These are phyloP conservation scores for Ascochyta koolunga DNA, from an alignment of 2,329 filamentous ascomycete genomes.

Conservation along the genomic window DNA sequence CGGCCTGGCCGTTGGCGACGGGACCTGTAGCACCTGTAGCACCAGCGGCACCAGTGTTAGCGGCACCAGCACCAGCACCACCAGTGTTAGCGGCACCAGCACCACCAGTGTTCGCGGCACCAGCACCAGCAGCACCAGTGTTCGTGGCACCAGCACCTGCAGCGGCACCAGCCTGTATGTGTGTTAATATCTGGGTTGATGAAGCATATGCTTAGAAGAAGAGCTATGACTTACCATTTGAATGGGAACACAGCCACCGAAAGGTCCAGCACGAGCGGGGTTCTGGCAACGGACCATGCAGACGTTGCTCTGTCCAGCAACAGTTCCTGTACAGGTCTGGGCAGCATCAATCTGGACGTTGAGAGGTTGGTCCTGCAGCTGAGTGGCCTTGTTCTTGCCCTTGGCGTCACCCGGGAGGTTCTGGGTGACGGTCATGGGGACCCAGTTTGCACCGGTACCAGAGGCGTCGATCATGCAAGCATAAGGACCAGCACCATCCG, in stretches of 20 bases:
- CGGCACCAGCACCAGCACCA: background rate
- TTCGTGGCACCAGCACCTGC: conserved; percentile 11
- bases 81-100: conserved; percentile 4
- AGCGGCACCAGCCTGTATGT: conserved; percentile 4
- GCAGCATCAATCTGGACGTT: conserved; percentile 62
- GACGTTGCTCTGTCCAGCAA: conserved; percentile 64
- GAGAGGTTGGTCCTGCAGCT: conserved; percentile 54
- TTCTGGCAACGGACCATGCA: conserved; percentile 70
- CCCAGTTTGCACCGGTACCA: conserved; percentile 62
- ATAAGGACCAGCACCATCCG: conserved; percentile 70
- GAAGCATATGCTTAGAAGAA: background rate
- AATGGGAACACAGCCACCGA: conserved; percentile 66
- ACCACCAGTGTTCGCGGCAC: conserved; percentile 14
- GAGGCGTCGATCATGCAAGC: conserved; percentile 69
- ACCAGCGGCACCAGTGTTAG: conserved; percentile 1
- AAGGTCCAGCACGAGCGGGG: conserved; percentile 64
- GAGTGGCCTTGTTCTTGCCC: conserved; percentile 49
- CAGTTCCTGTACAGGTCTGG: conserved; percentile 64
- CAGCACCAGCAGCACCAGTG: conserved; percentile 13
- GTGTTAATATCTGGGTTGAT: background rate
- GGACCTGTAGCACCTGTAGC: conserved; percentile 6
- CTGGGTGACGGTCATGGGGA: conserved; percentile 60
- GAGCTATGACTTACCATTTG: conserved; percentile 51
- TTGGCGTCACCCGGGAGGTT: conserved; percentile 60
- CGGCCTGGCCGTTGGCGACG: background rate